Base-by-base conservation (phyloP, 805 yeast genomes). In the Candida mattraensis region DNA sequence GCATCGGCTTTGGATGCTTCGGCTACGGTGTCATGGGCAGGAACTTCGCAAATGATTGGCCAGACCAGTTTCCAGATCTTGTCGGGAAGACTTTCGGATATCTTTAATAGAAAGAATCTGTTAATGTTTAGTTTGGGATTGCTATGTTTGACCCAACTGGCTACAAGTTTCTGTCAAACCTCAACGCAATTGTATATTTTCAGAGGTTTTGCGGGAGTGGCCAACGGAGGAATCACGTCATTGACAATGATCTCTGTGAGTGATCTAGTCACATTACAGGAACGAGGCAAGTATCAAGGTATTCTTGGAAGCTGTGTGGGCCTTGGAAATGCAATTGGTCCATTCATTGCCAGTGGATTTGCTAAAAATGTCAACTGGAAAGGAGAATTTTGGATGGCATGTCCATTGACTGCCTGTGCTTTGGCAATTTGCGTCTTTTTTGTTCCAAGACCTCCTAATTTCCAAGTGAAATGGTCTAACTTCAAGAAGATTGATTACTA, bases 241-340 rank as follows among this genome's bases (percentile, higher is more conserved):
- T 53, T 76, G 24, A 49, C 72, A 0, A 76, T 74, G 77, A 74
- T 74, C 18, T 66, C 74, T 11, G 61, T 74, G 29, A 69, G 79
- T 39, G 83, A 77, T 49, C 54, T 76, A 13, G 77, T 75, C 10
- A 67, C 80, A 0, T 55, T 77, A 18, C 60, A 67, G 40, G 70
- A 76, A 37, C 60, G 83, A 43, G 82, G 81, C 0, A 70, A 70
- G 44, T 77, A 66, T 51, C 81, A 76, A 54, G 82, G 82, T 3
- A 70, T 73, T 7, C 51, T 75, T 20, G 80, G 80, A 3, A 50
- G 72, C 0, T 62, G 66, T 35, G 69, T 73, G 15, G 80, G 79
- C 0, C 20, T 71, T 3, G 80, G 80, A 4, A 72, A 71, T 45
- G 69, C 72, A 2, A 49, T 70, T 11, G 84, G 83, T 1, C 84